A percentile compares a stretch with the other conserved stretches of the same genome.
phyloP scores from a whole-genome alignment of 2,329 filamentous ascomycete genomes.

The Monosporascus sp. region DNA sequence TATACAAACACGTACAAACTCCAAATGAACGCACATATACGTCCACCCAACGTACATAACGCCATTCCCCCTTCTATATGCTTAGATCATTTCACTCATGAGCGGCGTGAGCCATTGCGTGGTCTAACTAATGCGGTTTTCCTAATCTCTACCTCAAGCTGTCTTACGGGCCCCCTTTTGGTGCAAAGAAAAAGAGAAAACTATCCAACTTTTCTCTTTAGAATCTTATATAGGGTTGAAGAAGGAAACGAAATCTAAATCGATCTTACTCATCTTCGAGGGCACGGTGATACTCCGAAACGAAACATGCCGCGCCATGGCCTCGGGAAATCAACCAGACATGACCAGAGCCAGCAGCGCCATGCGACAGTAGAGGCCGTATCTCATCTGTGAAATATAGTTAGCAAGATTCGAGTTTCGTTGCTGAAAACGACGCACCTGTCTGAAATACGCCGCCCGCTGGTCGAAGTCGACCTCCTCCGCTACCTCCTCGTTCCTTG shows the following conservation, averaged over 20 bases:
- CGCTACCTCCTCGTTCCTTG: constrained; percentile 85
- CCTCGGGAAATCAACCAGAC: constrained; percentile 36
- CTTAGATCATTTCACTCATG: constrained; percentile 27
- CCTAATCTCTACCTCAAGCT: constrained; percentile 23
- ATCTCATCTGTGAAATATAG: constrained; percentile 68
- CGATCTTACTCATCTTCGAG: no score
- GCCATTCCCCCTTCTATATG: constrained; percentile 8
- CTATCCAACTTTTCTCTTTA: not conserved
- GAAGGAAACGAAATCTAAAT: not conserved
- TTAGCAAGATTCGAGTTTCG: constrained; percentile 32
- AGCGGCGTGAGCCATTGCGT: constrained; percentile 22
- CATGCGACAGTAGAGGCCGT: constrained; percentile 97
- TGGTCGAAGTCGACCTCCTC: constrained; percentile 98
- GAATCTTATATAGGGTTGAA: constrained; percentile 12
- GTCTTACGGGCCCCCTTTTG: constrained; percentile 14
- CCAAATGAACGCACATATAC: constrained; percentile 8
- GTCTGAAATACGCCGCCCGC: constrained; percentile 95
- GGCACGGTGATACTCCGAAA: no score
- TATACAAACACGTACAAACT: constrained; percentile 10
- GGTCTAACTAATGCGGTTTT: constrained; percentile 25
- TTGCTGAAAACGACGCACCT: constrained; percentile 60
- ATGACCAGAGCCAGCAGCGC: constrained; percentile 91
- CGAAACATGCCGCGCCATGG: constrained; percentile 1
- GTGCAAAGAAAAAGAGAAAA: constrained; percentile 9
- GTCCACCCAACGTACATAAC: constrained; percentile 10